phyloP scores from a whole-genome alignment of 2,329 filamentous ascomycete species.

The Stachybotrys echinatus region DNA sequence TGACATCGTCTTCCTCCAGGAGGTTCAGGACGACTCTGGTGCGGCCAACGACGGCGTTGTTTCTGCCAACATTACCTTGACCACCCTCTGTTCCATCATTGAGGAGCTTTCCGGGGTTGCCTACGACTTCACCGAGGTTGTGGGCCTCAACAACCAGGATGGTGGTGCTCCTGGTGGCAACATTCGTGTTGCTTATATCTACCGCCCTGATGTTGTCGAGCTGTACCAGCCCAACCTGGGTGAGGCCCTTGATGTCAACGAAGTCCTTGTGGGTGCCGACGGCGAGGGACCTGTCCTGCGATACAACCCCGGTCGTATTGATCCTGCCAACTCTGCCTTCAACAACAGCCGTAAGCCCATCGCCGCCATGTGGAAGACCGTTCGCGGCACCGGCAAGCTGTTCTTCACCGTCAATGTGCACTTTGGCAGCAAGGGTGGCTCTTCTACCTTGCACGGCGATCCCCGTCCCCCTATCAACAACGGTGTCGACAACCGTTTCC shows the following conservation, averaged over 20 bases:
- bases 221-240: conserved; percentile 57
- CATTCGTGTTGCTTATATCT: conserved; percentile 67
- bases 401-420: conserved; percentile 73
- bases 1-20: conserved; percentile 63
- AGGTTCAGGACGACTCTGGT: conserved; percentile 64
- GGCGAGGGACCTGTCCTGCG: conserved; percentile 46
- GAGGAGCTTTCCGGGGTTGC: conserved; percentile 38
- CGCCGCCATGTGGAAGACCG: conserved; percentile 58
- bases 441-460: conserved; percentile 60
- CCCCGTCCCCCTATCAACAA: conserved; percentile 61
- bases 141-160: conserved; percentile 54
- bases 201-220: conserved; percentile 53
- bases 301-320: conserved; percentile 65
- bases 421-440: conserved; percentile 61
- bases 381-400: conserved; percentile 41
- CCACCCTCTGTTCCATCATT: conserved; percentile 49
- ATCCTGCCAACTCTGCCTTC: conserved; percentile 57
- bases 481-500: conserved; percentile 49
- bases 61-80: conserved; percentile 53
- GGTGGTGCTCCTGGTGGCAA: conserved; percentile 66
- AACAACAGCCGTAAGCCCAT: conserved; percentile 60
- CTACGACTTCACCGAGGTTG: conserved; percentile 57
- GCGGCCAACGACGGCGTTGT: conserved; percentile 53
- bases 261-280: conserved; percentile 43
- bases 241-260: conserved; percentile 45